Percentiles rank a stretch among this genome's conserved stretches.
Conservation (phyloP, 139 green algal species). For the Auxenochlorella protothecoides region DNA sequence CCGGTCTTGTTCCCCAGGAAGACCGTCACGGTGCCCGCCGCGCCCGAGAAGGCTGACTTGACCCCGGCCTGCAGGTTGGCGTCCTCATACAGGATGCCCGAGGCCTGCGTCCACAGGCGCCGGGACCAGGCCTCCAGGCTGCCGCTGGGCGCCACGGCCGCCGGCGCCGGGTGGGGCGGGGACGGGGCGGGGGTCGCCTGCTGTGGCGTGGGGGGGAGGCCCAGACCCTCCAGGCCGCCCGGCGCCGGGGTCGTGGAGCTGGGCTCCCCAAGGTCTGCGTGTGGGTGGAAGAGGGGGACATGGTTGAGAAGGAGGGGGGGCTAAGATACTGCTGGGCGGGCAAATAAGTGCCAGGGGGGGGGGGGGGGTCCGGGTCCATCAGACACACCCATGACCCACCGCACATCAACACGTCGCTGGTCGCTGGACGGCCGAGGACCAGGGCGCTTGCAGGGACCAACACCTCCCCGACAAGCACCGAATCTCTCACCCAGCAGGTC, state of each 20-base stretch:
- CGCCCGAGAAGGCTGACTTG: conserved; percentile 54
- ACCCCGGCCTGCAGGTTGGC: conserved; percentile 80
- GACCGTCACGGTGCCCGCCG: conserved; percentile 48
- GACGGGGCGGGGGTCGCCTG: neutral
- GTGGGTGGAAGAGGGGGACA: neutral
- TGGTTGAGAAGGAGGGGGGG: neutral
- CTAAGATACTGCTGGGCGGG: too few species aligned
- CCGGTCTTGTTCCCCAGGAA: conserved; percentile 87
- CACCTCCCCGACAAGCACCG: neutral
- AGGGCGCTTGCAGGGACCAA: too few species aligned
- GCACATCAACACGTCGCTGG: too few species aligned
- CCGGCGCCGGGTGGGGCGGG: neutral
- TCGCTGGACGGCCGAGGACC: too few species aligned
- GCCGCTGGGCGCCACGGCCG: conserved; percentile 31
- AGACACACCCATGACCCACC: too few species aligned
- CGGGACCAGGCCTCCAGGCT: conserved; percentile 53
- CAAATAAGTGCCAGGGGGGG: too few species aligned
- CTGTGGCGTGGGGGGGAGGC: neutral
- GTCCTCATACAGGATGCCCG: conserved; percentile 93
- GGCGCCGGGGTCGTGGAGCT: neutral
- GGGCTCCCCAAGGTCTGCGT: conserved; percentile 10
- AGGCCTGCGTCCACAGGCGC: conserved; percentile 35
- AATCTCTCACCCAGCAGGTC: conserved; percentile 11
- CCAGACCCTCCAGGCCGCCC: neutral
- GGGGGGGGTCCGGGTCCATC: too few species aligned